Percentiles rank a stretch among this genome's conserved stretches.
phyloP scores from a whole-genome alignment of 2,329 filamentous ascomycete genomes.

The Aspergillus ochraceus region DNA sequence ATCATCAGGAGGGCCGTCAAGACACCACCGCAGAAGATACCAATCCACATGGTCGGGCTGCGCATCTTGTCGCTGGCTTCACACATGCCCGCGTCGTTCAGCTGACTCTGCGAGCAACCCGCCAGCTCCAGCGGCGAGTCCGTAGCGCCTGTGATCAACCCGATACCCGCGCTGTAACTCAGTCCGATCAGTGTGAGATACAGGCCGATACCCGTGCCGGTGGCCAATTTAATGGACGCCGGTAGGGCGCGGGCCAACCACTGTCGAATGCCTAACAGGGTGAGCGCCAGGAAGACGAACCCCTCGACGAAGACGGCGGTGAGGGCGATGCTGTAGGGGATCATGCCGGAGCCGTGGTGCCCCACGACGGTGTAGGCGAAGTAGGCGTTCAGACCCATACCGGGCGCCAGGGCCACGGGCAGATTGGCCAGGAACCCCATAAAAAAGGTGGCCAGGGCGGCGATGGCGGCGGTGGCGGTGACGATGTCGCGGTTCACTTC shows the following conservation, averaged over 20 bases:
- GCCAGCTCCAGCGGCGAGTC: conserved; percentile 72
- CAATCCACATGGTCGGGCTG: conserved; percentile 80
- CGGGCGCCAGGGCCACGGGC: conserved; percentile 70
- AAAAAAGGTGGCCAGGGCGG: conserved; percentile 74
- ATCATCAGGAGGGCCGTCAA: conserved; percentile 78
- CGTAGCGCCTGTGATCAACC: conserved; percentile 68
- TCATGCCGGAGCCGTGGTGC: conserved; percentile 68
- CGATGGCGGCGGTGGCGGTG: conserved; percentile 81
- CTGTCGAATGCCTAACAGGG: conserved; percentile 77
- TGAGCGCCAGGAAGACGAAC: conserved; percentile 78
- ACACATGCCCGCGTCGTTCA: conserved; percentile 55
- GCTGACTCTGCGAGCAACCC: conserved; percentile 63
- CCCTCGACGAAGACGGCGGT: conserved; percentile 89
- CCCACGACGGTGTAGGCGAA: conserved; percentile 83
- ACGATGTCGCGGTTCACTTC: conserved; percentile 75
- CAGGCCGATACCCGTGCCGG: conserved; percentile 80
- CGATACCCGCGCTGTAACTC: conserved; percentile 80
- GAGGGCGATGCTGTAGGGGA: conserved; percentile 73
- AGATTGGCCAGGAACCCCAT: conserved; percentile 84
- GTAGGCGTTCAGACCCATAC: conserved; percentile 84
- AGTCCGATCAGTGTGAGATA: conserved; percentile 67
- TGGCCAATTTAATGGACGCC: conserved; percentile 81
- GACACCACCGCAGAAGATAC: conserved; percentile 82
- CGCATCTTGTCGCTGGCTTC: conserved; percentile 71
- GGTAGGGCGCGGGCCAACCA: conserved; percentile 86